These are phyloP conservation scores for Beauveria caledonica DNA, from an alignment of 2,329 filamentous ascomycete genomes.

Conservation along the genomic window DNA sequence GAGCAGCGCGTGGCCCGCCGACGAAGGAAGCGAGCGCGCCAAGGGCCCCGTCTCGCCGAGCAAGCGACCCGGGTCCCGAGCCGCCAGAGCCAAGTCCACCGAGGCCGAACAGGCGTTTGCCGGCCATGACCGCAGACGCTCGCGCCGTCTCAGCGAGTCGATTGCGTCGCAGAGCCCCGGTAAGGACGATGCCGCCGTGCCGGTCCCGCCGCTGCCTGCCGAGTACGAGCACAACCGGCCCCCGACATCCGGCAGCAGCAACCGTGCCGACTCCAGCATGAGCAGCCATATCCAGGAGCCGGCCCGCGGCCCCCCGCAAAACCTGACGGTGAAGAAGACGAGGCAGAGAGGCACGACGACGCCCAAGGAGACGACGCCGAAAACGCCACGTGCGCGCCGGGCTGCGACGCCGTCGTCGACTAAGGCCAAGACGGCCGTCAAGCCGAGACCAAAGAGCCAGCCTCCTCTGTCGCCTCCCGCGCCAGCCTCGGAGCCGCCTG, in stretches of 20 bases:
- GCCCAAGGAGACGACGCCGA: constrained; percentile 28
- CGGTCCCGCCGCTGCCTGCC: constrained; percentile 14
- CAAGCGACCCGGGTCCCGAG: constrained; percentile 16
- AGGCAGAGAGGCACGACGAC: constrained; percentile 34
- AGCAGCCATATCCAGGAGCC: constrained; percentile 30
- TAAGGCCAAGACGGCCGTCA: constrained; percentile 14
- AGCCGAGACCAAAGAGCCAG: constrained; percentile 9
- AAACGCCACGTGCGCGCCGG: constrained; percentile 9
- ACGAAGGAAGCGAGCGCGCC: not conserved
- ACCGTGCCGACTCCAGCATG: constrained; percentile 32
- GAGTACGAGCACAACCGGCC: constrained; percentile 11
- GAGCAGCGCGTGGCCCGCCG: constrained; percentile 21
- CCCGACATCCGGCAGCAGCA: constrained; percentile 17
- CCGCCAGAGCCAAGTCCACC: constrained; percentile 6
- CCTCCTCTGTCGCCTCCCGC: not conserved
- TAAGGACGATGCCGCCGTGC: constrained; percentile 14
- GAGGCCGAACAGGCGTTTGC: not conserved
- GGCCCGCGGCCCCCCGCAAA: constrained; percentile 17
- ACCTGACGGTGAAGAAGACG: constrained; percentile 51
- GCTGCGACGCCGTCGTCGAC: constrained; percentile 10
- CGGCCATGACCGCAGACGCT: not conserved
- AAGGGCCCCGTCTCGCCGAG: constrained; percentile 13
- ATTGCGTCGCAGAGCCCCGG: constrained; percentile 26
- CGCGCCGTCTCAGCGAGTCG: constrained; percentile 42
- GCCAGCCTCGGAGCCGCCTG: constrained; percentile 8